Evolutionary conservation across 805 yeast species (phyloP), one percentile per base, ranked within the genome.

Genomic region (Monosporozyma servazzii): DNA sequence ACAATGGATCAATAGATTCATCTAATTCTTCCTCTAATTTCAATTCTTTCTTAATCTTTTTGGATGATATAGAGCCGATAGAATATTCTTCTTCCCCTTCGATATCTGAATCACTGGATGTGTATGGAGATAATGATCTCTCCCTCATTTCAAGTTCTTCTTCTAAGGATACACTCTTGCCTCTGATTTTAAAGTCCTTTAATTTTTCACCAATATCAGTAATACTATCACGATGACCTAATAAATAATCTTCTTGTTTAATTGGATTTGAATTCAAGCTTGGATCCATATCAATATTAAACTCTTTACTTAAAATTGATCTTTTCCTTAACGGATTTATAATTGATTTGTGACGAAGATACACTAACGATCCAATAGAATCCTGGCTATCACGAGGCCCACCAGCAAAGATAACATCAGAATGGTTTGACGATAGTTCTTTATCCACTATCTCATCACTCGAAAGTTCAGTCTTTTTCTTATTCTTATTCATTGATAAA

Each of bases 1-100:
- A 54, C 42, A 65, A 55, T 5, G 70, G 68, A 53, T 66, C 71
- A 21, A 66, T 54, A 1, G 64, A 58, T 18, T 63, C 67, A 17
- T 66, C 68, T 6, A 56, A 25, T 18, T 58, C 58, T 15, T 55
- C 51, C 11, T 55, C 60, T 29, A 61, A 61, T 17, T 53, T 54
- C n/a, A 62, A 45, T 45, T 62, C 53, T 21, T 47, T 53, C 25
- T 17, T 54, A 50, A 64, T 56, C 47, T 63, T 66, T 31, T 53
- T 54, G n/a, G 57, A 49, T 1, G 70, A 61, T n/a, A 65, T 47
- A 1, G 58, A 36, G 8, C 67, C 68, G 44, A 65, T 50, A 25
- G 62, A 64, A 17, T 60, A 56, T 37, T 18, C 41, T 36, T 55
- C 57, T 33, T 58, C 33, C 9, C 56, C 64, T 45, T 60, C 68